Percentiles rank a stretch among this genome's conserved stretches.
Conservation (phyloP, 768 basidiomycete genomes). For the Suillus bovinus region DNA sequence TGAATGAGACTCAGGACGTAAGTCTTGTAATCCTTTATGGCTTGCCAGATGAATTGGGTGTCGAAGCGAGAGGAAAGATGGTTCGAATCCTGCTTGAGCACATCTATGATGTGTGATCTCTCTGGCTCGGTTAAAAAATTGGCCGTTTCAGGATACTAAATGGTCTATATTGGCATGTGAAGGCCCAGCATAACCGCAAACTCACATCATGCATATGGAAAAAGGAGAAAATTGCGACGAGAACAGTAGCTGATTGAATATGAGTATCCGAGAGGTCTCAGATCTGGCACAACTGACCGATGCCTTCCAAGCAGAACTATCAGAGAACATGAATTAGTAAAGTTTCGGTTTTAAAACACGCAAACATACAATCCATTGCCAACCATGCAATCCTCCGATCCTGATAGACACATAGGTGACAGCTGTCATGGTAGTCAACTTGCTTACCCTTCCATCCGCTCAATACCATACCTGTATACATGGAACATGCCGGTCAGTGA, state of each 20-base stretch:
- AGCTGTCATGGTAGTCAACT: conserved; percentile 19
- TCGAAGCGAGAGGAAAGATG: conserved; percentile 47
- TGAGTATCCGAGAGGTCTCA: neutral
- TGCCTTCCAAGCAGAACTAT: conserved; percentile 35
- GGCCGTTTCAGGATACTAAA: conserved; percentile 58
- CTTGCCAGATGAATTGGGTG: conserved; percentile 48
- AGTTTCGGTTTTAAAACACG: neutral
- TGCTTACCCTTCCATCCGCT: conserved; percentile 36
- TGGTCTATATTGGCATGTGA: neutral
- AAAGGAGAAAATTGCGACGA: conserved; percentile 31
- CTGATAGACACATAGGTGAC: neutral
- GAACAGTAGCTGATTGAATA: conserved; percentile 19
- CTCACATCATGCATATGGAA: conserved; percentile 57
- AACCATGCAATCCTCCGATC: conserved; percentile 33
- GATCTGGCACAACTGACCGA: conserved; percentile 18
- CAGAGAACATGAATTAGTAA: neutral
- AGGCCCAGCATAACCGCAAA: neutral
- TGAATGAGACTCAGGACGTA: conserved; percentile 37
- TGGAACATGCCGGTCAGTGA: neutral
- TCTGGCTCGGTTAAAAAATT: conserved; percentile 51
- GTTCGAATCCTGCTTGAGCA: conserved; percentile 46
- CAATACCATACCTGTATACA: conserved; percentile 35
- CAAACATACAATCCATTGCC: conserved; percentile 38
- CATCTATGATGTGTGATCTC: conserved; percentile 35
- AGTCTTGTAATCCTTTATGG: conserved; percentile 47